Conservation (phyloP, 164 flowering plant species). For the Dillenia turbinata region DNA sequence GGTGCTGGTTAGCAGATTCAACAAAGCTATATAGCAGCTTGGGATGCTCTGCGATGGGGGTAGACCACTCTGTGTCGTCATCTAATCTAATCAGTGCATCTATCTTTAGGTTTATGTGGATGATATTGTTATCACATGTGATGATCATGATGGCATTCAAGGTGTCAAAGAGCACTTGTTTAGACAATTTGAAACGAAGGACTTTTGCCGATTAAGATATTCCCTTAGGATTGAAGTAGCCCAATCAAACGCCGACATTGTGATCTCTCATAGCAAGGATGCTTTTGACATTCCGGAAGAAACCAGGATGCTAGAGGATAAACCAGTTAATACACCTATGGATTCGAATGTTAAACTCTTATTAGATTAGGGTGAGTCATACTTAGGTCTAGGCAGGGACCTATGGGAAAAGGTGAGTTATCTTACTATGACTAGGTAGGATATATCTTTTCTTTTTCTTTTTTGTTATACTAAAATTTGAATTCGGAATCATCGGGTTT, state of each 20-base stretch:
- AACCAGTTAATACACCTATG: background rate
- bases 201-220: no score
- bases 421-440: background rate
- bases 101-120: background rate
- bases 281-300: background rate
- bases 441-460: background rate
- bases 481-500: no score
- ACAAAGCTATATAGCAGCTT: background rate
- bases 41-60: background rate
- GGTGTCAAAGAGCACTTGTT: no score
- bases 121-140: background rate
- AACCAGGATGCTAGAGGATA: background rate
- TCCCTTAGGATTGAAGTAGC: no score
- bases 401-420: background rate
- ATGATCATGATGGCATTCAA: no score
- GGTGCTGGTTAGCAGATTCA: background rate
- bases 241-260: no score
- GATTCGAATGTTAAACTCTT: background rate
- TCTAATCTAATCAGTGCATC: background rate
- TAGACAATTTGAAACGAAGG: no score
- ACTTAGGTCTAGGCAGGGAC: no score
- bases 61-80: background rate
- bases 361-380: background rate
- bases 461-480: no score
- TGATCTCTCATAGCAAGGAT: background rate